These are phyloP conservation scores for Adansonia gregorii DNA, from an alignment of 441 rosid genomes.

Conservation along the genomic window DNA sequence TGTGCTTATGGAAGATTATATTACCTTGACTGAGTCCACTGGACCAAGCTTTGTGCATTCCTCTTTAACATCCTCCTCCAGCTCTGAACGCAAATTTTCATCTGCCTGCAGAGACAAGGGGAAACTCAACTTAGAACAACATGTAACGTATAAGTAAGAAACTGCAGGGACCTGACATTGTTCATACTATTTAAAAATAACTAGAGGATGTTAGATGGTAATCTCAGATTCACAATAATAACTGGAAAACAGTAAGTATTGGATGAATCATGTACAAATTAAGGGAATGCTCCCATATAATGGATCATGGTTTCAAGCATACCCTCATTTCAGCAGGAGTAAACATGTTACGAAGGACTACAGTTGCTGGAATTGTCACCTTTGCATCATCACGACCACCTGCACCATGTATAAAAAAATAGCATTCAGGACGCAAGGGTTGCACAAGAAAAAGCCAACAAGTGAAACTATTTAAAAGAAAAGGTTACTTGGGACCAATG, in stretches of 20 bases:
- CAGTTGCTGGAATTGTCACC: slow-evolving; percentile 72
- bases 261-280: background rate
- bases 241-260: background rate
- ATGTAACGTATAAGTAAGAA: background rate
- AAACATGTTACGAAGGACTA: slow-evolving; percentile 83
- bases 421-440: background rate
- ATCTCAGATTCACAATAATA: background rate
- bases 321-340: slow-evolving; percentile 90
- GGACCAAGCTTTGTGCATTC: slow-evolving; percentile 90
- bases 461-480: background rate
- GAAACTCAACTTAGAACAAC: slow-evolving; percentile 20
- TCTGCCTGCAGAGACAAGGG: slow-evolving; percentile 55
- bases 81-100: slow-evolving; percentile 69
- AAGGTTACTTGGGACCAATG: background rate
- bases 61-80: slow-evolving; percentile 82
- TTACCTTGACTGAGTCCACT: slow-evolving; percentile 83
- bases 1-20: slow-evolving; percentile 22
- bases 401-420: slow-evolving; percentile 33
- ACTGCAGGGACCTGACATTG: slow-evolving; percentile 8
- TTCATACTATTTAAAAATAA: slow-evolving; percentile 14
- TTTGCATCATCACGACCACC: slow-evolving; percentile 97
- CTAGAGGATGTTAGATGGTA: background rate
- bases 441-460: slow-evolving; percentile 18
- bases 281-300: background rate
- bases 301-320: slow-evolving; percentile 21